Evolutionary conservation across 2,329 filamentous ascomycete species (phyloP), one percentile per base, ranked within the genome.

Genomic region (Colletotrichum falcatum): DNA sequence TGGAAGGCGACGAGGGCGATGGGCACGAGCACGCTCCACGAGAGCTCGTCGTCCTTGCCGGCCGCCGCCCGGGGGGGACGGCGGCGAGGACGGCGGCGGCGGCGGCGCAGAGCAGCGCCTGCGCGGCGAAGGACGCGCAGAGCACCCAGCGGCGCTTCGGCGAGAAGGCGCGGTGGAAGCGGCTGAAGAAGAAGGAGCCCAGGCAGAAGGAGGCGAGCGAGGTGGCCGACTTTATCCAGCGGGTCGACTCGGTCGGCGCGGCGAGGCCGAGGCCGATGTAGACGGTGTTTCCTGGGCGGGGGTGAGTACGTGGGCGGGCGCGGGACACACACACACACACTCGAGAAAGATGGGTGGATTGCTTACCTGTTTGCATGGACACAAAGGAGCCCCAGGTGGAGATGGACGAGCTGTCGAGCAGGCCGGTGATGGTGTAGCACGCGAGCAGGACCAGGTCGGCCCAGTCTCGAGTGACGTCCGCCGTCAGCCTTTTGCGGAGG

Each of bases 341-440:
- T 59, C 26, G 16, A 35, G 33, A 2, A 2, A 11, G 33, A 11
- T 2, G 18, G 33, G 28, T n/a, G n/a, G 18, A 59, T 80, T 83
- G 73, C 1, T 76, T 76, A 88, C 92, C 92, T 39, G 92, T 95
- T 77, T 95, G 93, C 92, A 95, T 95, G 75, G 90, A 93, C 49
- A 94, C 92, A 75, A 95, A 95, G 3, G 91, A 91, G 16, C 92
- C 91, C 90, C 92, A 95, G 51, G 92, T 91, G 67, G 90, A 91
- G 56, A 93, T 91, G 2, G 92, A 90, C 2, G 91, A 90, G 80
- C 91, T 93, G 80, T 95, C 93, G 9, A 94, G 86, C 14, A 95
- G 83, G 5, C 93, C 93, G 0, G 93, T 95, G 77, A 94, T 91
- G 73, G 93, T 81, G 78, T 94, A 95, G 80, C 91, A 94, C 35